Conservation (phyloP, 2,329 filamentous ascomycete species). For the Penicillium sp. region DNA sequence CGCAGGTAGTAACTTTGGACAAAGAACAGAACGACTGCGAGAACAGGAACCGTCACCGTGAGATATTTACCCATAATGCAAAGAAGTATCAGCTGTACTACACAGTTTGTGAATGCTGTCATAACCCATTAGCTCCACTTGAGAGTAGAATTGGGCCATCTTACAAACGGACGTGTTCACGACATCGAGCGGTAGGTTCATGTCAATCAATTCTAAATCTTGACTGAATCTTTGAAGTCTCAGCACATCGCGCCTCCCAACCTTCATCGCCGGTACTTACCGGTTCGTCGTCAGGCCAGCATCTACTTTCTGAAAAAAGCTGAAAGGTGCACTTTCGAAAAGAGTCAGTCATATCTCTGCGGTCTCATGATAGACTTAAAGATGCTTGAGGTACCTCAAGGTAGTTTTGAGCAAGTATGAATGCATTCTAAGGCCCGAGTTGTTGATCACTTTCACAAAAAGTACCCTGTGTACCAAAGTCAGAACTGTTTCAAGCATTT, state of each 20-base stretch:
- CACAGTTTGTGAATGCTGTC: conserved; percentile 6
- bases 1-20: conserved; percentile 12
- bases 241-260: too few relatives aligned
- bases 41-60: conserved; percentile 1
- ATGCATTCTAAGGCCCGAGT: conserved; percentile 11
- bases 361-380: not conserved
- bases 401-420: conserved; percentile 12
- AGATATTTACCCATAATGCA: conserved; percentile 10
- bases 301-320: conserved; percentile 18
- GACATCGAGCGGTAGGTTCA: conserved; percentile 19
- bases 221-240: conserved; percentile 28
- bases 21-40: conserved; percentile 4
- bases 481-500: not conserved
- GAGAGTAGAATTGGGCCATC: not conserved
- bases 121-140: not conserved
- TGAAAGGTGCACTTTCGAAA: conserved; percentile 11
- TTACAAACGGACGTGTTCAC: conserved; percentile 5
- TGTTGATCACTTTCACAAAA: conserved; percentile 17
- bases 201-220: conserved; percentile 29
- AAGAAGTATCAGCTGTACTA: conserved; percentile 4
- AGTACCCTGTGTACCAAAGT: conserved; percentile 13
- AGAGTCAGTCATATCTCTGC: not conserved
- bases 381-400: not conserved
- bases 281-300: conserved; percentile 11
- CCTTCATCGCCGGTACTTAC: not conserved